Conservation (phyloP, 1,284 basidiomycete species). For the Tausonia pullulans region DNA sequence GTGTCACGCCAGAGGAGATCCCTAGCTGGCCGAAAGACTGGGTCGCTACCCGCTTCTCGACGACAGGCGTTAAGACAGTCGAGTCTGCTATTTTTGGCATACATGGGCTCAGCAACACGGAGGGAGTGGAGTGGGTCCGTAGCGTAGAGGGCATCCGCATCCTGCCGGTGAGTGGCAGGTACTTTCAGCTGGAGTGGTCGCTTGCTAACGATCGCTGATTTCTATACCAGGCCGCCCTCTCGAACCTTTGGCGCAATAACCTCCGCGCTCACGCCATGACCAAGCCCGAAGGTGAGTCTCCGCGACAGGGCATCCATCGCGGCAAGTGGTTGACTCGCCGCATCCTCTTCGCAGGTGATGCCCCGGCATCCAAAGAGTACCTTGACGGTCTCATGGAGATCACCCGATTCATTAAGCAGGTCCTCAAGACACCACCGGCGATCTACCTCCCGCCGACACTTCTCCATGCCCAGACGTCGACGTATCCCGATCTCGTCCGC, state of each 20-base stretch:
- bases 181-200: too few species aligned
- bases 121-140: slow-evolving; percentile 1
- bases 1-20: background rate
- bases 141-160: background rate
- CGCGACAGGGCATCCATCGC: too few species aligned
- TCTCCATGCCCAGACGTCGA: background rate
- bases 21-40: slow-evolving; percentile 11
- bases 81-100: slow-evolving; percentile 6
- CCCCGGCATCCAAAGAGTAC: slow-evolving; percentile 1
- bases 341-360: background rate
- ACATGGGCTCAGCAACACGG: background rate
- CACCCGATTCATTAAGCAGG: background rate
- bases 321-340: background rate
- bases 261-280: background rate
- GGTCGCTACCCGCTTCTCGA: background rate
- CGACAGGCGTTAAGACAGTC: slow-evolving; percentile 3
- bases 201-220: too few species aligned
- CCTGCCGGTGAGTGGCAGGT: too few species aligned
- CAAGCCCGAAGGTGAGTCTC: slow-evolving; percentile 5
- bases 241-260: background rate
- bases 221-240: background rate
- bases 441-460: slow-evolving; percentile 6
- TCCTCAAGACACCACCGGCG: background rate
- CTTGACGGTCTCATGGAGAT: slow-evolving; percentile 2
- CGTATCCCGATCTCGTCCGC: background rate